Conservation (phyloP, 208 protist genomes). For the Crithidia thermophila region DNA sequence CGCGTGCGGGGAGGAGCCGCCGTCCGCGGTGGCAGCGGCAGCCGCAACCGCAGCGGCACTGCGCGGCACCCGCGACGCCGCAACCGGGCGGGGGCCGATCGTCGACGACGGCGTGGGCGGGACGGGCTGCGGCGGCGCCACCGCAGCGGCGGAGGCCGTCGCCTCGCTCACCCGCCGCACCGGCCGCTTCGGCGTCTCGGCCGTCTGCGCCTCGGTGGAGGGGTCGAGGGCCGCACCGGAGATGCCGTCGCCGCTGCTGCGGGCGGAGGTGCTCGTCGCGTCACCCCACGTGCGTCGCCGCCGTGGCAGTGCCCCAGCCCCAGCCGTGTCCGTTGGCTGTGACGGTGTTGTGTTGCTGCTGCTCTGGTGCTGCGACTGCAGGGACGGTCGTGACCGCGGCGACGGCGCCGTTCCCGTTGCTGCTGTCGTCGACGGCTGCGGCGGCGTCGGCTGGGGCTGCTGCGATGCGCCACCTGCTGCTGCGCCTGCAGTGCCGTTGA, state of each 20-base stretch:
- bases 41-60: neutral
- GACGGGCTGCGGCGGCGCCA: no score
- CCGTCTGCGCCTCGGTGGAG: neutral
- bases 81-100: neutral
- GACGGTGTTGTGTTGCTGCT: neutral
- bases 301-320: neutral
- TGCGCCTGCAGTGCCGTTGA: neutral
- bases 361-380: neutral
- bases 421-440: neutral
- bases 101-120: neutral
- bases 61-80: neutral
- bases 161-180: neutral
- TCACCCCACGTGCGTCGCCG: conserved; percentile 19
- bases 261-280: neutral
- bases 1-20: neutral
- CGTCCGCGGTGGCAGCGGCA: neutral
- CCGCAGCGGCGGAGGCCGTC: neutral
- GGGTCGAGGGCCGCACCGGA: conserved; percentile 5
- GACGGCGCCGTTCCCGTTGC: neutral
- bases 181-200: conserved; percentile 1
- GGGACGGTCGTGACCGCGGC: neutral
- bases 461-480: neutral
- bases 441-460: neutral
- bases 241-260: conserved; percentile 9
- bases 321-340: neutral